phyloP scores from a whole-genome alignment of 2,329 filamentous ascomycete genomes.

The Verticillium isaacii region DNA sequence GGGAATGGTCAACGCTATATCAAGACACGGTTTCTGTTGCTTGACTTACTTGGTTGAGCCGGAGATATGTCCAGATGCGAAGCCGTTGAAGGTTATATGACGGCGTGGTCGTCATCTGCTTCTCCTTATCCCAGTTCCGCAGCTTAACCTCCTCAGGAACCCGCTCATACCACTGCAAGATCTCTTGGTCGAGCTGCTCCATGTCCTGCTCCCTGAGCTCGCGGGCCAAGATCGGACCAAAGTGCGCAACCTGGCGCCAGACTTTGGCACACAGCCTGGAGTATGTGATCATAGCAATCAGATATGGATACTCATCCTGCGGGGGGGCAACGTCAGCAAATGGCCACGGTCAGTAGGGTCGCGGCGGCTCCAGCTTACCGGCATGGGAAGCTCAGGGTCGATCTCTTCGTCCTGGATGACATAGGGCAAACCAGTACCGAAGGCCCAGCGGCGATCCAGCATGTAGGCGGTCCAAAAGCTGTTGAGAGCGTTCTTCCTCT shows the following conservation, averaged over 20 bases:
- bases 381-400: slow-evolving; percentile 72
- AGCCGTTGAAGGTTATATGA: slow-evolving; percentile 67
- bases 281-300: slow-evolving; percentile 81
- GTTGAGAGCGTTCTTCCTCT: slow-evolving; percentile 62
- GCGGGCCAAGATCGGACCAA: slow-evolving; percentile 54
- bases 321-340: slow-evolving; percentile 12
- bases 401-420: slow-evolving; percentile 82
- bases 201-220: slow-evolving; percentile 71
- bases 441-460: slow-evolving; percentile 81
- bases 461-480: slow-evolving; percentile 87
- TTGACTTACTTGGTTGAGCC: slow-evolving; percentile 64
- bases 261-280: slow-evolving; percentile 80
- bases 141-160: slow-evolving; percentile 58
- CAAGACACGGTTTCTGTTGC: neutral
- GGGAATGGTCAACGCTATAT: slow-evolving; percentile 1
- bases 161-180: slow-evolving; percentile 79
- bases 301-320: slow-evolving; percentile 60
- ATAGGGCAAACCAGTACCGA: slow-evolving; percentile 85
- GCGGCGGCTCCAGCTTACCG: slow-evolving; percentile 50
- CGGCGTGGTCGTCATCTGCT: slow-evolving; percentile 47
- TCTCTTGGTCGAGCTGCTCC: slow-evolving; percentile 74
- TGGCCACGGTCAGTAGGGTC: neutral
- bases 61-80: slow-evolving; percentile 78
- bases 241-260: slow-evolving; percentile 74
- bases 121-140: slow-evolving; percentile 54